Base-by-base conservation (phyloP, 148 eudicot species). In the Rhododendron henanense region DNA sequence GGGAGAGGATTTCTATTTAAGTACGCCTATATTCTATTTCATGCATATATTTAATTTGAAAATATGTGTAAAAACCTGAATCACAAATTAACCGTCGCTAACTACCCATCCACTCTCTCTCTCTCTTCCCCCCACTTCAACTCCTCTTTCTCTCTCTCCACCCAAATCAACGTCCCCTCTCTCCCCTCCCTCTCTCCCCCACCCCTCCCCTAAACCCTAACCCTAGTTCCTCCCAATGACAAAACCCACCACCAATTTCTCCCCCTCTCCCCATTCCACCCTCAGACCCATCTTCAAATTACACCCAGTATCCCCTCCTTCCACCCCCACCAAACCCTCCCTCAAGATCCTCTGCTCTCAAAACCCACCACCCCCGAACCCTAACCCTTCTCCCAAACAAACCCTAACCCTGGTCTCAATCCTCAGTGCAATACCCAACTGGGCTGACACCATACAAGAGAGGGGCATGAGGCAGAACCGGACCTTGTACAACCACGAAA, bases 361-460 rank as follows among this genome's bases (percentile, higher is more conserved):
- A 81, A 47, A 88, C 85, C 87, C 92, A 31, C 89, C 89, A 71
- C 37, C 88, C 88, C 86, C 91, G 77, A 59, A 84, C 47, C 84
- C 90, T 39, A 84, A 84, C 47, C 83, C 90, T 45, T 84, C 83
- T 55, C 84, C 91, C 53, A 25, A 50, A 19, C 90, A 90, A 81
- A 67, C 85, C 71, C 87, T 85, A 47, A 86, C 82, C 75, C 85
- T 94, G 1, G 50, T 88, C 59, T 93, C 95, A 44, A 85, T 94
- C 81, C 67, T 97, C 39, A 90, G 67, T 0, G 83, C 90, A 5
- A 87, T 97, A 16, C 99, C 99, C 10, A 90, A 94, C 71, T 97
- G 99, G 99, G 93, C 96, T 3, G 99, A 97, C 82, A 61, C 45
- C 2, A 83, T 94, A 6, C 90, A 97, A 59, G 99, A 97, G 83